Percentiles rank a stretch among this genome's conserved stretches.
Conservation (phyloP, 2,329 filamentous ascomycete genomes). For the Aureobasidium leucospermi region DNA sequence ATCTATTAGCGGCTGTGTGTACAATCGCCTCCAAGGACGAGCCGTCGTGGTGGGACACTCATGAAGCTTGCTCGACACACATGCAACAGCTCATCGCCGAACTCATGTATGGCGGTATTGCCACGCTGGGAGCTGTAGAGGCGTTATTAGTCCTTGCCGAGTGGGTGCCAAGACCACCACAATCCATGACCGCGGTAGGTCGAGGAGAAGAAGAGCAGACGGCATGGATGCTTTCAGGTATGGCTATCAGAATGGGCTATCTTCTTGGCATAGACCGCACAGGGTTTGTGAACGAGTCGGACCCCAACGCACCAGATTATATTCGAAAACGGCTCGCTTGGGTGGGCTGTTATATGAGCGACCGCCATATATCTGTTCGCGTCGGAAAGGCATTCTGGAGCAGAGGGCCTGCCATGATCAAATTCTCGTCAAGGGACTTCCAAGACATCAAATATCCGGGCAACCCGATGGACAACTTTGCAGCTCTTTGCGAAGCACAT, state of each 20-base stretch:
- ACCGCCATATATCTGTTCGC: constrained; percentile 27
- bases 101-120: constrained; percentile 26
- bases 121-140: constrained; percentile 27
- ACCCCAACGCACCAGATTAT: constrained; percentile 23
- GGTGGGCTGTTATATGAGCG: constrained; percentile 28
- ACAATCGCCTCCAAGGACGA: constrained; percentile 29
- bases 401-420: constrained; percentile 27
- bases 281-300: constrained; percentile 25
- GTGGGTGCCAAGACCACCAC: constrained; percentile 26
- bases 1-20: constrained; percentile 26
- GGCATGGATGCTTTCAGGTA: constrained; percentile 29
- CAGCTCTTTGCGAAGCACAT: constrained; percentile 28
- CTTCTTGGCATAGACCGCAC: constrained; percentile 28
- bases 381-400: constrained; percentile 30
- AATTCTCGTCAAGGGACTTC: constrained; percentile 25
- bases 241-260: constrained; percentile 27
- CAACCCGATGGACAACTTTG: constrained; percentile 24
- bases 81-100: constrained; percentile 28
- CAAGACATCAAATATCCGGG: constrained; percentile 23
- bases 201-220: constrained; percentile 28
- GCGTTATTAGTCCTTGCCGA: constrained; percentile 28
- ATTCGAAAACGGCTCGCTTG: constrained; percentile 27
- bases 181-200: constrained; percentile 23
- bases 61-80: constrained; percentile 26
- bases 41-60: constrained; percentile 26